phyloP scores from a whole-genome alignment of 805 yeast genomes.

The Hanseniaspora meyeri region DNA sequence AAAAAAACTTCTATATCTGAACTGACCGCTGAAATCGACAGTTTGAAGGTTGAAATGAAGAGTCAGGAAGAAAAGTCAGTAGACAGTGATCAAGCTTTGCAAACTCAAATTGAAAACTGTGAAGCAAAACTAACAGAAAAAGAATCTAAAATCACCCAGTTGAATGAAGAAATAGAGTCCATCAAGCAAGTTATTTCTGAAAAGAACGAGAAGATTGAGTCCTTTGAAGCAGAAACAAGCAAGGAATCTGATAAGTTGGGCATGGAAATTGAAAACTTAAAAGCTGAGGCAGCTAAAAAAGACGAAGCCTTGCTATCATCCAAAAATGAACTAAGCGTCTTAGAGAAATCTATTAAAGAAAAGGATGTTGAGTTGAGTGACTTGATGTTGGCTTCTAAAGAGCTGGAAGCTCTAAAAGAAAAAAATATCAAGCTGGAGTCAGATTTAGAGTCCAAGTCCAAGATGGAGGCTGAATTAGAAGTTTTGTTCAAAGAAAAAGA shows the following conservation, averaged over 20 bases:
- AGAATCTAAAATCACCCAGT: constrained; percentile 14
- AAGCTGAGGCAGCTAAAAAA: constrained; percentile 5
- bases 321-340: not conserved
- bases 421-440: not conserved
- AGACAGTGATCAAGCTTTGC: not conserved
- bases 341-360: not conserved
- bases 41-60: not conserved
- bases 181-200: not conserved
- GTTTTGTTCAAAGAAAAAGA: not conserved
- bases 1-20: not conserved
- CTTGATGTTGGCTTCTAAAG: not conserved
- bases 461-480: not conserved
- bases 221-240: not conserved
- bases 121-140: constrained; percentile 8
- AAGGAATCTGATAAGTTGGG: not conserved
- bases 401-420: not conserved
- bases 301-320: constrained; percentile 1
- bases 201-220: not conserved
- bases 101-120: not conserved
- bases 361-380: not conserved
- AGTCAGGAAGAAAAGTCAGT: too few relatives aligned
- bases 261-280: not conserved
- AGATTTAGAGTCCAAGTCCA: not conserved
- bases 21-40: constrained; percentile 3
- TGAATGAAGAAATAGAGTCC: not conserved